Evolutionary conservation across 2,329 filamentous ascomycete species (phyloP), one percentile per base, ranked within the genome.

Genomic region (Leptoxyphium fumago): DNA sequence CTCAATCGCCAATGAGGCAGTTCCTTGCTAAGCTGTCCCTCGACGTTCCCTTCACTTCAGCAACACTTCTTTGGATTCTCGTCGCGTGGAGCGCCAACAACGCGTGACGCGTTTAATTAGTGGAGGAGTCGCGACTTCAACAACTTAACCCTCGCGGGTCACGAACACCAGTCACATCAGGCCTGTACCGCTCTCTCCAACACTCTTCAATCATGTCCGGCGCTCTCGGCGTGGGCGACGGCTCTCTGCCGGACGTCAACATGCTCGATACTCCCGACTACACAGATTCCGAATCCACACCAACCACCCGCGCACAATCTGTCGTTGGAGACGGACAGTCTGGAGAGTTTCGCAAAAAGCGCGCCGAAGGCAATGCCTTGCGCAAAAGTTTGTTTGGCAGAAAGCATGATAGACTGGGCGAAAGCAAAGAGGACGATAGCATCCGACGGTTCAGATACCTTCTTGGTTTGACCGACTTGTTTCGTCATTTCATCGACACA

Each of bases 401-500:
- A 72, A 95, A 98, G 63, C 91, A 95, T 59, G 86, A 94, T 57
- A 77, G 82, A 43, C 66, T 98, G 7, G 87, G 89, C 58, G 86
- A 94, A 60, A 94, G 84, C 41, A 96, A 89, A 84, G 89, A 95
- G 68, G 85, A 95, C 71, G 89, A 96, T 59, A 93, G 86, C 1
- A 85, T 96, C 58, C 79, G 89, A 54, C 76, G 91, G 61, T 98
- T 98, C 62, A 81, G 87, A 50, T 98, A 98, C 62, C 75, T 98
- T 1, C 75, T 98, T 11, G 93, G 93, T 21, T 72, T 98, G 43
- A 98, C 91, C 13, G 91, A 98, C 58, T 73, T 98, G 15, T 98
- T 98, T 70, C 86, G 93, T 51, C 91, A 98, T 66, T 98, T 98
- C 64, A 98, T 98, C 66, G 88, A 96, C 60, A 86, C 87, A 8